phyloP scores from a whole-genome alignment of 768 basidiomycete species.

The Gyrodon lividus region DNA sequence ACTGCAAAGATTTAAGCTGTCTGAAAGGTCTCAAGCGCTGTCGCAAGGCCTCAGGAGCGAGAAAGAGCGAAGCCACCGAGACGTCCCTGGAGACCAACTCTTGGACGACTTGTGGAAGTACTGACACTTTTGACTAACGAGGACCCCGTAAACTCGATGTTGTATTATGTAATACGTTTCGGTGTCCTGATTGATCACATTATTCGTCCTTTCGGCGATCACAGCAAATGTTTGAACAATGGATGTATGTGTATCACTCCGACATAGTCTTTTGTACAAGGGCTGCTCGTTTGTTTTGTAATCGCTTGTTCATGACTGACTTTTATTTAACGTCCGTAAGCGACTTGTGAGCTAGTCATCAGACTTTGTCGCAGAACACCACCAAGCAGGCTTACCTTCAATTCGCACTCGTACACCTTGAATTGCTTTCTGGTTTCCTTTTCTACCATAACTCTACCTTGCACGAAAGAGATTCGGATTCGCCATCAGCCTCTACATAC shows the following conservation, averaged over 20 bases:
- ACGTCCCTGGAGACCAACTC: no score
- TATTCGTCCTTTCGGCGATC: no score
- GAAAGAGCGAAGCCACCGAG: no score
- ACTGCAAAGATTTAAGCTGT: background rate
- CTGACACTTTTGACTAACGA: background rate
- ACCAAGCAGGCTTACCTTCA: background rate
- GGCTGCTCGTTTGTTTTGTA: no score
- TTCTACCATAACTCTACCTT: background rate
- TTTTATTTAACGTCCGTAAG: no score
- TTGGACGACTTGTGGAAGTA: background rate
- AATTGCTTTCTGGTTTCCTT: background rate
- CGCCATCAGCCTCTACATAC: conserved; percentile 3
- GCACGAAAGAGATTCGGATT: conserved; percentile 8
- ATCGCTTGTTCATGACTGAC: background rate
- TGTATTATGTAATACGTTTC: background rate
- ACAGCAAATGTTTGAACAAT: conserved; percentile 2
- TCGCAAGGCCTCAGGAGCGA: background rate
- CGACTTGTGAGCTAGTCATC: background rate
- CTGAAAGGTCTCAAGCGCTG: no score
- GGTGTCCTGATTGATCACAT: conserved; percentile 18
- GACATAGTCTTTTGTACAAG: background rate
- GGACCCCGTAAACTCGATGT: conserved; percentile 23
- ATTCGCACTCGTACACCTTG: background rate
- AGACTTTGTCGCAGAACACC: background rate
- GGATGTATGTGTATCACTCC: background rate